These are phyloP conservation scores for Penicillium sp. DNA, from an alignment of 2,329 filamentous ascomycete species.

Conservation along the genomic window DNA sequence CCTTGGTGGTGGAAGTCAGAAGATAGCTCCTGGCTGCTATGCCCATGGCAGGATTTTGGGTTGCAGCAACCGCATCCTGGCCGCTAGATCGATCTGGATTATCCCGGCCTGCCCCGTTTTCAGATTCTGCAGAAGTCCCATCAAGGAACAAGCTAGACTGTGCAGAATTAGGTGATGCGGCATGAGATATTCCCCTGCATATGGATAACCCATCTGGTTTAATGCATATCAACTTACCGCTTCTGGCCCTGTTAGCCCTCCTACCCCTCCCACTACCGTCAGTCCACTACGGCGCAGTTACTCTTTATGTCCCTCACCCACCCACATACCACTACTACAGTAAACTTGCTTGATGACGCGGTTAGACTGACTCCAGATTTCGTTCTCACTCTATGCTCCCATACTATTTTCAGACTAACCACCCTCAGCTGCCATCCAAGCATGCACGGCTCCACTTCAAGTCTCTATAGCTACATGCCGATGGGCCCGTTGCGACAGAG, in stretches of 20 bases:
- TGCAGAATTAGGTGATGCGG: not conserved
- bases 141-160: not conserved
- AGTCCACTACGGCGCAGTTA: not conserved
- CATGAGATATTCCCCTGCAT: not conserved
- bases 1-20: conserved; percentile 10
- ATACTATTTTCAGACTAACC: not conserved
- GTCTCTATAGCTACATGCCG: not conserved
- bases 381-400: too few species aligned
- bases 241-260: not conserved
- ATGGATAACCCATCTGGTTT: not conserved
- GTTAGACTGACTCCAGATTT: too few species aligned
- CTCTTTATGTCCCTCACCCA: too few species aligned
- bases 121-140: conserved; percentile 1
- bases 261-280: not conserved
- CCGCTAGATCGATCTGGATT: conserved; percentile 1
- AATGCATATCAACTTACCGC: not conserved
- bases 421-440: not conserved
- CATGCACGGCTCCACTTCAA: conserved; percentile 3
- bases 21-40: not conserved
- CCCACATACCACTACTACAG: too few species aligned
- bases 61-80: conserved; percentile 2
- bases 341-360: too few species aligned
- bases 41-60: not conserved
- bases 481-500: conserved; percentile 5
- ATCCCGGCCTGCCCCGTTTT: not conserved